Base-by-base conservation (phyloP, 106 monocot genomes). In the Acorus calamus region DNA sequence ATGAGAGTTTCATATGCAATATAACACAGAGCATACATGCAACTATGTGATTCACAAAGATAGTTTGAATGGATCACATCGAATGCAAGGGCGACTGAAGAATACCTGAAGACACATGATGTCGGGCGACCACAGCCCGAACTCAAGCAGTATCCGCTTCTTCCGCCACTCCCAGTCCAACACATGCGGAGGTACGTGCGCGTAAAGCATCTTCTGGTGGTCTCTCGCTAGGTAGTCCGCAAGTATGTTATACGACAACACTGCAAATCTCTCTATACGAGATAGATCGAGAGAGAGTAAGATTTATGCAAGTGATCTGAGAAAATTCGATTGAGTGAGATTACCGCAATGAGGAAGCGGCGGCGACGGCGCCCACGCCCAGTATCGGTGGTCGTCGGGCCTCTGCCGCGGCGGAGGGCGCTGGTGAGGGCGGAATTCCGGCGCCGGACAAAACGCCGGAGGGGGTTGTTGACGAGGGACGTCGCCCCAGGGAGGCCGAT, bases 41-140 rank as follows among this genome's bases (percentile, higher is more conserved):
- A 28, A 28, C 28, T 28, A 28, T 28, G 28, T 28, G 28, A 28
- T 28, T 28, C 28, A 28, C 28, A 28, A 28, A 1, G 28, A 28
- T 28, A 28, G 28, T 28, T 28, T 28, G 28, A 28, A 0, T 1
- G 2, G 14, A 52, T 2, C 47, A 4, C 41, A 70, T 52, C 13
- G 53, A 8, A n/a, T 59, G 28, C 42, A 59, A 50, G 50, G 12
- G 14, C 42, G 52, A 53, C 4, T n/a, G 28, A 46, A 46, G 46
- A 46, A 10, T 60, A 98, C 96, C 96, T 98, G 96, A 81, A 98
- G 91, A 47, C 96, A 98, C 72, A 98, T 71, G 52, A 98, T 80
- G 48, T 98, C 96, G 62, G 96, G 83, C 59, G 87, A 65, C 96
- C 96, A 98, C 58, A 98, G 53, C 55, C 78, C 77, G 75, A 98